Evolutionary conservation across 371 early-diverging fungal species (phyloP), one percentile per base, ranked within the genome.

Genomic region (Amoeboaphelidium protococcarum): DNA sequence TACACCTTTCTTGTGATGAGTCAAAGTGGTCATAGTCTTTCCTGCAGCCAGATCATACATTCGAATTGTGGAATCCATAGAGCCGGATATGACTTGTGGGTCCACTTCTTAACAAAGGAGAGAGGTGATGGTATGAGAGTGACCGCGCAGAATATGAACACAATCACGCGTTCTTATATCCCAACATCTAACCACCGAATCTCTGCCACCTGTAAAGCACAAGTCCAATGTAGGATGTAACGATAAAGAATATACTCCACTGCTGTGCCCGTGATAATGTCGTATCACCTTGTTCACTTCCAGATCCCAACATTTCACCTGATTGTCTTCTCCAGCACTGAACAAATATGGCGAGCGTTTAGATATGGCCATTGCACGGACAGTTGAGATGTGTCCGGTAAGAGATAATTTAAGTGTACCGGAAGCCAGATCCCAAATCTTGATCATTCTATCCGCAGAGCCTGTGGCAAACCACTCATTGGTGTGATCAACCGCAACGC

Each of bases 391-490:
- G 60, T 95, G 94, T 22, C 94, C 94, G 2, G 96, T 95, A 26
- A 95, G 65, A 13, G 96, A 79, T 26, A 95, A 66, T 57, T 84
- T 87, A 24, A 95, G 66, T 1, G 80, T 81, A 24, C 96, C 94
- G 0, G 94, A 91, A 2, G 94, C 92, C 58, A 95, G 55, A 64
- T 92, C 94, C 94, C 94, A 92, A 51, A 95, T 87, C 75, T 95
- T 95, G 58, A 95, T 90, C 2, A 86, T 80, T 42, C 92, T 69
- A 62, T 95, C 94, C 10, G 85, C 89, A 6, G 87, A 85, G 26
- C 94, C 96, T 0, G 89, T 87, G 0, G 80, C 92, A 66, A 95
- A 95, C 92, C 94, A 95, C 58, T 82, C 77, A 62, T 92, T 92
- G 22, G 79, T 76, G 13, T 81, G 77, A 58, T 95, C 96, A 2